These are phyloP conservation scores for Torulaspora delbrueckii DNA, from an alignment of 805 yeast species.

Conservation along the genomic window DNA sequence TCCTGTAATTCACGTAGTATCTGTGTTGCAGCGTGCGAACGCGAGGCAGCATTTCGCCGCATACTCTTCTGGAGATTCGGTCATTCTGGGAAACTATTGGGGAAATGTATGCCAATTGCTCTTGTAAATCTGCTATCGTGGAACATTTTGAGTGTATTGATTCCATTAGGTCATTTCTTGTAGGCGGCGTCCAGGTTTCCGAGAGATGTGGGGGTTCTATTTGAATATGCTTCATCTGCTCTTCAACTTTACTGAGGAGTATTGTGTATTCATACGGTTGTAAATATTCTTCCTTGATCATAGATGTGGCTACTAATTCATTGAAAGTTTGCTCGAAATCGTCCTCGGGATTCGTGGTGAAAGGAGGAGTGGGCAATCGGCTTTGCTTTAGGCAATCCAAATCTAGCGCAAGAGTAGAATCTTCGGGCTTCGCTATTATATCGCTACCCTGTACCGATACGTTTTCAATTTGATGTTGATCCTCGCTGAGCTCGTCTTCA, in stretches of 20 bases:
- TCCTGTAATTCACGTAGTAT: conserved; percentile 18
- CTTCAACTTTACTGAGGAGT: conserved; percentile 6
- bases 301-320: conserved; percentile 16
- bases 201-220: neutral
- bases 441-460: neutral
- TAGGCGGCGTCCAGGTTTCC: neutral
- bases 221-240: conserved; percentile 4
- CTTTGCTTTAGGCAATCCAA: conserved; percentile 6
- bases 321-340: conserved; percentile 23
- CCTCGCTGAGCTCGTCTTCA: neutral
- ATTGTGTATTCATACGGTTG: conserved; percentile 3
- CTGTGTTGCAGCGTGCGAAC: conserved; percentile 17
- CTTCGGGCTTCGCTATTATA: neutral
- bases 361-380: conserved; percentile 17
- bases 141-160: conserved; percentile 6
- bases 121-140: conserved; percentile 6
- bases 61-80: conserved; percentile 8
- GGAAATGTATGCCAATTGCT: conserved; percentile 10
- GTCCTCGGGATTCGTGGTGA: conserved; percentile 15
- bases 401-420: conserved; percentile 1
- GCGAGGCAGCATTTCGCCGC: conserved; percentile 18
- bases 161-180: conserved; percentile 3
- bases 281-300: conserved; percentile 7
- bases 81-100: conserved; percentile 18
- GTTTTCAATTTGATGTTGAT: neutral